Evolutionary conservation across 2,329 filamentous ascomycete species (phyloP).

Genomic region (Fusarium sp.): DNA sequence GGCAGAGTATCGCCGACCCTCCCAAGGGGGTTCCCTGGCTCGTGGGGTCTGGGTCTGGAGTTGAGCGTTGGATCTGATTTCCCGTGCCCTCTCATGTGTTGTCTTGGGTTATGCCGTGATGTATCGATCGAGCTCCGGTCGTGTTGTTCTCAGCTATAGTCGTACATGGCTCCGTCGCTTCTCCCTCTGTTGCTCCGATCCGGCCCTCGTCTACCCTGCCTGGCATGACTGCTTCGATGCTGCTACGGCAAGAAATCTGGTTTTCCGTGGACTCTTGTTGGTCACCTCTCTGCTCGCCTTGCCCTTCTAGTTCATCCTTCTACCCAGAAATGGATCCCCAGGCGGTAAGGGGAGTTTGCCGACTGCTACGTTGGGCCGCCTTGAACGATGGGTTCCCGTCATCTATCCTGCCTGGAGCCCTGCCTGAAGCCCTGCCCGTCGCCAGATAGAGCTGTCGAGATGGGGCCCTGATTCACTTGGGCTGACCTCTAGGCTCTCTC

Average conservation of each 20-base stretch:
- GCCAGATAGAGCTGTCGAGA: conserved; percentile 10
- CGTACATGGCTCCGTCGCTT: conserved; percentile 4
- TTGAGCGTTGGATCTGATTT: conserved; percentile 26
- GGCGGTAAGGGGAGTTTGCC: conserved; percentile 20
- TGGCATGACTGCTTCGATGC: conserved; percentile 20
- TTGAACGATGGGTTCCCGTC: conserved; percentile 10
- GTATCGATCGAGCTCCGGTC: conserved; percentile 17
- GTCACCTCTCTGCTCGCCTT: conserved; percentile 15
- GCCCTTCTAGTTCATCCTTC: conserved; percentile 8
- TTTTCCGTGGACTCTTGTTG: conserved; percentile 11
- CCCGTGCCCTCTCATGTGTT: conserved; percentile 19
- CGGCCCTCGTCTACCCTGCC: conserved; percentile 5
- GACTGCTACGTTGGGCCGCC: conserved; percentile 17
- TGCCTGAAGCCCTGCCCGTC: conserved; percentile 2
- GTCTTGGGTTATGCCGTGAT: conserved; percentile 23
- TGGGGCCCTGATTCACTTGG: background rate
- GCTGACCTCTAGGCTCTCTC: background rate
- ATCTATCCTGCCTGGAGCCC: conserved; percentile 5
- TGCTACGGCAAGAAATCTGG: conserved; percentile 19
- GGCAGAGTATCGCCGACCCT: conserved; percentile 3
- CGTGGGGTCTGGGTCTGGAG: conserved; percentile 4
- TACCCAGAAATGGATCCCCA: conserved; percentile 16
- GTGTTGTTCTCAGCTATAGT: conserved; percentile 25
- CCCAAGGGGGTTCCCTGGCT: conserved; percentile 26
- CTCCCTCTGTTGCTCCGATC: conserved; percentile 12